Percentiles rank a stretch among this genome's conserved stretches.
phyloP scores from a whole-genome alignment of 495 filamentous ascomycete genomes.

The Daldinia childiae region DNA sequence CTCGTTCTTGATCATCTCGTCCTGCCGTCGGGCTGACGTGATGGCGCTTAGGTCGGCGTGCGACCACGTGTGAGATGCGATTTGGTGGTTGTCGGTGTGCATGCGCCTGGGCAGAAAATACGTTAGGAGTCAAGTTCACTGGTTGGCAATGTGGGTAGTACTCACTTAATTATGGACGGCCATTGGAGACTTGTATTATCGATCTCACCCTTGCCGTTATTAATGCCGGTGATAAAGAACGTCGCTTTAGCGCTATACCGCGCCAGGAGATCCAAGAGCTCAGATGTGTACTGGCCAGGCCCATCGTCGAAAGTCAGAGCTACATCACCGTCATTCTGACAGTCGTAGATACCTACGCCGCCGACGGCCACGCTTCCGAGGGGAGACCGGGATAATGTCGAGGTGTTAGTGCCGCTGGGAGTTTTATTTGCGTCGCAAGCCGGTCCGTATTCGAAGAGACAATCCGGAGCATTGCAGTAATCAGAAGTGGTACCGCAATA shows the following conservation, averaged over 20 bases:
- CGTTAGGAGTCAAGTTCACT: not conserved
- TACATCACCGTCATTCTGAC: constrained; percentile 63
- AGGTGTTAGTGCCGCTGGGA: constrained; percentile 64
- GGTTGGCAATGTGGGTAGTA: not conserved
- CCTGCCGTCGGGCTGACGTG: constrained; percentile 54
- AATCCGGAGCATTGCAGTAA: constrained; percentile 68
- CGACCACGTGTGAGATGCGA: constrained; percentile 80
- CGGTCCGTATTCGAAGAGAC: constrained; percentile 64
- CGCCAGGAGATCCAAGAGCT: constrained; percentile 72
- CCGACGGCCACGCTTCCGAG: constrained; percentile 63
- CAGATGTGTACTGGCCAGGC: constrained; percentile 68
- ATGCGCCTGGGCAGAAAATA: constrained; percentile 57
- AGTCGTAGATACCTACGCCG: constrained; percentile 64
- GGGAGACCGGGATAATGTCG: constrained; percentile 57
- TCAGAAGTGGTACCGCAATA: constrained; percentile 63
- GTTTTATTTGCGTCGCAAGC: constrained; percentile 65
- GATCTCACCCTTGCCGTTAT: constrained; percentile 69
- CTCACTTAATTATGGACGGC: constrained; percentile 43
- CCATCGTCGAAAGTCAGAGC: constrained; percentile 78
- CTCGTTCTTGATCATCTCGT: constrained; percentile 74
- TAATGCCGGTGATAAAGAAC: constrained; percentile 76
- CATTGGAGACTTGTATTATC: constrained; percentile 43
- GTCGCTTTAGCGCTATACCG: constrained; percentile 71
- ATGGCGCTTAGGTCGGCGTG: constrained; percentile 70
- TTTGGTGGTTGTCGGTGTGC: constrained; percentile 70